Evolutionary conservation across 257 asterid species (phyloP).

Genomic region (Parsonsia alboflavescens): DNA sequence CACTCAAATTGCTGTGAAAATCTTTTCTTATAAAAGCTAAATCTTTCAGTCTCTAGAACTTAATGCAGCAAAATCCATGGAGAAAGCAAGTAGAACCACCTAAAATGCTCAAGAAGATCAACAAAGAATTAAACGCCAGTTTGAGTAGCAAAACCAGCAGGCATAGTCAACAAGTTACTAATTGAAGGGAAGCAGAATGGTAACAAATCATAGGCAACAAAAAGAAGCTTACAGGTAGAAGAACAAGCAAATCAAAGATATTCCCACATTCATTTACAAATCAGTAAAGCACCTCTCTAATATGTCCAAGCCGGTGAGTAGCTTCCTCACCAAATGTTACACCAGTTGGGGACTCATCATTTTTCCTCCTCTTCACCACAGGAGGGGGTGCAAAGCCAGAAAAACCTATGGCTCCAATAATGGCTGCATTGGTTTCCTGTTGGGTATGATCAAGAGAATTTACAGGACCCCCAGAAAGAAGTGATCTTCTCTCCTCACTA

Average conservation of each 20-base stretch:
- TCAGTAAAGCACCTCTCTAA: constrained; percentile 34
- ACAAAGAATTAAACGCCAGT: neutral
- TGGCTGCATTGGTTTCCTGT: constrained; percentile 45
- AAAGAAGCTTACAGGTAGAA: neutral
- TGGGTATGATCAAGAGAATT: constrained; percentile 29
- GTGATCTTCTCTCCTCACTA: constrained; percentile 52
- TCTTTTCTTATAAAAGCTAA: neutral
- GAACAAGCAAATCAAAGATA: neutral
- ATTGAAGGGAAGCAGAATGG: neutral
- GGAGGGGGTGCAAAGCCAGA: constrained; percentile 29
- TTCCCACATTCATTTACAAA: neutral
- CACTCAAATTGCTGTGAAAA: neutral
- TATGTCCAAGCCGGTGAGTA: constrained; percentile 26
- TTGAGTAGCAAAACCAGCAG: neutral
- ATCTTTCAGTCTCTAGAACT: neutral
- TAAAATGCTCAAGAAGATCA: neutral
- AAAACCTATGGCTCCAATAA: constrained; percentile 33
- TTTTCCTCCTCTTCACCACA: constrained; percentile 30
- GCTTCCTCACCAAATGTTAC: constrained; percentile 21
- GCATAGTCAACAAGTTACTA: neutral
- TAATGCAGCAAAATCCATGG: neutral
- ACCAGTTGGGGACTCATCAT: constrained; percentile 29
- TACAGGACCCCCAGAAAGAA: constrained; percentile 34
- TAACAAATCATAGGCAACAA: neutral
- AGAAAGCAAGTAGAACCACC: neutral